Evolutionary conservation across 768 basidiomycete genomes (phyloP).

Genomic region (Naematelia encephala): DNA sequence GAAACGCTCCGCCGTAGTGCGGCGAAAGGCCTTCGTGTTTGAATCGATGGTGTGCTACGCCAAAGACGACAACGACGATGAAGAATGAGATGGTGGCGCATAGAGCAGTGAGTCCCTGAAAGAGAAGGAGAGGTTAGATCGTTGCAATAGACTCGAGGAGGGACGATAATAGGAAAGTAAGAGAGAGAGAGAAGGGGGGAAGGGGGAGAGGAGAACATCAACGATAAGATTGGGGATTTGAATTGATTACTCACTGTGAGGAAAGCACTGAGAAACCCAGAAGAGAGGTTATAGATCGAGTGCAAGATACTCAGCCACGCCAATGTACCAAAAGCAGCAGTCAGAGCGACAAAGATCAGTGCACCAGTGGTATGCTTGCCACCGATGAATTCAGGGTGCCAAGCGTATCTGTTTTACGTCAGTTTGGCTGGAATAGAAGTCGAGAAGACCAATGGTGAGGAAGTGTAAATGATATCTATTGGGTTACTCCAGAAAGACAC

Average conservation of each 20-base stretch:
- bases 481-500: constrained; percentile 4
- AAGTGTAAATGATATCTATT: neutral
- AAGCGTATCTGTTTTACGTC: constrained; percentile 26
- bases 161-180: no score
- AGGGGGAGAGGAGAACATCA: neutral
- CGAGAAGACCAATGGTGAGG: no score
- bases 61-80: constrained; percentile 39
- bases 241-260: constrained; percentile 34
- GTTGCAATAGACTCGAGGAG: no score
- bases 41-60: constrained; percentile 36
- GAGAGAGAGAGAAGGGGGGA: neutral
- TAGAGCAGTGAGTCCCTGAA: constrained; percentile 35
- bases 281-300: constrained; percentile 16
- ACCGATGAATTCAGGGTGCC: constrained; percentile 25
- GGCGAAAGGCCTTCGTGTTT: constrained; percentile 17
- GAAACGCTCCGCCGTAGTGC: constrained; percentile 41
- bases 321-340: constrained; percentile 38
- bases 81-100: constrained; percentile 38
- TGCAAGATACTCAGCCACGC: constrained; percentile 30
- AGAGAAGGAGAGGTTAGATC: no score
- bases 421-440: constrained; percentile 1
- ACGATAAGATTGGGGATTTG: neutral
- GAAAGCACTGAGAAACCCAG: constrained; percentile 23
- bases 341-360: constrained; percentile 42
- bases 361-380: constrained; percentile 31